phyloP scores from a whole-genome alignment of 495 filamentous ascomycete genomes.

The Bathelium albidoporum region DNA sequence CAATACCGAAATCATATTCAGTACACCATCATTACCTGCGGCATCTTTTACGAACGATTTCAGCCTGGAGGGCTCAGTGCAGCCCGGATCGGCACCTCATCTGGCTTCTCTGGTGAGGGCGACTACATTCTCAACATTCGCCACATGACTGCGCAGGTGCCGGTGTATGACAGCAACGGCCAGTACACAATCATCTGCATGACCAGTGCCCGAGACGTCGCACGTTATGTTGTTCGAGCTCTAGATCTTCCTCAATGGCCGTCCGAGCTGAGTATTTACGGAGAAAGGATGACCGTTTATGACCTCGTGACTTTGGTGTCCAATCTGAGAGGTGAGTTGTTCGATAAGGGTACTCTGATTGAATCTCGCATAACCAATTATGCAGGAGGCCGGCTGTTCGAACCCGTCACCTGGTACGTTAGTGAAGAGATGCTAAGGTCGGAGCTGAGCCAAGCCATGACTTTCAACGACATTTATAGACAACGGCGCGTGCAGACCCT shows the following conservation, averaged over 20 bases:
- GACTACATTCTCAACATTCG: slow-evolving; percentile 55
- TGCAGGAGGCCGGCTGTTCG: slow-evolving; percentile 10
- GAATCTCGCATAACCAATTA: background rate
- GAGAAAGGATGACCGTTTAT: slow-evolving; percentile 41
- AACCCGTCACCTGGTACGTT: slow-evolving; percentile 13
- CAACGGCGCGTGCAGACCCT: slow-evolving; percentile 29
- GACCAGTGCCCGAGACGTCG: slow-evolving; percentile 59
- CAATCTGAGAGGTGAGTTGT: slow-evolving; percentile 23
- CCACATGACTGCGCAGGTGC: slow-evolving; percentile 46
- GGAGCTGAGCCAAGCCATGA: slow-evolving; percentile 24
- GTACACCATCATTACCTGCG: slow-evolving; percentile 60
- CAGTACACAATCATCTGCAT: slow-evolving; percentile 47
- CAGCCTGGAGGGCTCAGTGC: slow-evolving; percentile 49
- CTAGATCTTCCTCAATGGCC: slow-evolving; percentile 54
- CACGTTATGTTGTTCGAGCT: slow-evolving; percentile 52
- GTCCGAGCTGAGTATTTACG: slow-evolving; percentile 53
- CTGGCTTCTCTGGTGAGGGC: slow-evolving; percentile 43
- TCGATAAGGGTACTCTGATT: background rate
- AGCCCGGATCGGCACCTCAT: slow-evolving; percentile 42
- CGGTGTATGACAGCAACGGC: slow-evolving; percentile 39
- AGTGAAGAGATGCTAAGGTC: slow-evolving; percentile 18
- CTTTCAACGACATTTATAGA: slow-evolving; percentile 16
- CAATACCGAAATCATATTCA: slow-evolving; percentile 45
- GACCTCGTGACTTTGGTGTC: slow-evolving; percentile 21
- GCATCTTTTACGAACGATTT: slow-evolving; percentile 69